Percentiles rank a stretch among this genome's conserved stretches.
Conservation (phyloP, 2,329 filamentous ascomycete species). For the Beauveria sp. region DNA sequence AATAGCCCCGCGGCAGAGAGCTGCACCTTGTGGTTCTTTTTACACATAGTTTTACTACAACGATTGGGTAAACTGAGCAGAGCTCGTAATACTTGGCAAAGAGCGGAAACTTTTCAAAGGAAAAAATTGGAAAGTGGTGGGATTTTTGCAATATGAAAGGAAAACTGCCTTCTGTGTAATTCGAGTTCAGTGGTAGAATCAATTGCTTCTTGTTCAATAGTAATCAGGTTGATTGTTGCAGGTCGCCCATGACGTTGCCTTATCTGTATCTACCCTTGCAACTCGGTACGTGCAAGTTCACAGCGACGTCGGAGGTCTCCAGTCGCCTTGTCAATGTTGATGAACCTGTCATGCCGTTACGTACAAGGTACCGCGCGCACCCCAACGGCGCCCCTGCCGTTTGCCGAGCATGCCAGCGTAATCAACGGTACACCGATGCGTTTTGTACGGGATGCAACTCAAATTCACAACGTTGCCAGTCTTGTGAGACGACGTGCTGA, state of each 20-base stretch:
- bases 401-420: neutral
- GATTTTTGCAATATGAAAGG: too few relatives aligned
- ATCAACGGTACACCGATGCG: neutral
- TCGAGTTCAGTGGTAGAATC: neutral
- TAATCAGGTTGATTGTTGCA: neutral
- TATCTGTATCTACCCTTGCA: too few relatives aligned
- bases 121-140: neutral
- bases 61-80: neutral
- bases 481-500: neutral
- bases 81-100: neutral
- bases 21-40: slow-evolving; percentile 11
- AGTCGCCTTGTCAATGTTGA: neutral
- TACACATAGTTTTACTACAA: slow-evolving; percentile 11
- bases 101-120: neutral
- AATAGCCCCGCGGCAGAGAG: slow-evolving; percentile 6
- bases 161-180: neutral
- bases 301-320: neutral
- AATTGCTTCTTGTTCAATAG: neutral
- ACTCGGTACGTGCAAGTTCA: too few relatives aligned
- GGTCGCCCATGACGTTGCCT: neutral
- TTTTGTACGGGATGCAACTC: neutral
- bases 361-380: neutral
- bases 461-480: neutral
- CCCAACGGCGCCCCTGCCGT: neutral
- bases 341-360: slow-evolving; percentile 4